Evolutionary conservation across 345 rosid genomes (phyloP).

Genomic region (Brassica carinata): DNA sequence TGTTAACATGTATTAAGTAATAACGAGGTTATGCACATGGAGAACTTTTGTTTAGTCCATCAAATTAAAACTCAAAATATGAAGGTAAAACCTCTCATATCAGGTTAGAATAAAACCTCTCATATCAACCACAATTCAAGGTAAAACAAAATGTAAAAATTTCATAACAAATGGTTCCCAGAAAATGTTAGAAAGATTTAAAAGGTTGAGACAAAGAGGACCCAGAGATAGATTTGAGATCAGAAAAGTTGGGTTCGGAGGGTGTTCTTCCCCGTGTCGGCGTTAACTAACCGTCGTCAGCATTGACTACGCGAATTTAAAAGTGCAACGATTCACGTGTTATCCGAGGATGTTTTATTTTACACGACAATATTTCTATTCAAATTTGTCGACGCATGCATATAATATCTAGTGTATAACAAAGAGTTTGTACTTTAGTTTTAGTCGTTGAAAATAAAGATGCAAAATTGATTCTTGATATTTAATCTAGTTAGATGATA

Average conservation of each 20-base stretch:
- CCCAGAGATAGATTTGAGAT: conserved; percentile 20
- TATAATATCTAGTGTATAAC: not conserved
- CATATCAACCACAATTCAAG: not conserved
- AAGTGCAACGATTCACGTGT: conserved; percentile 32
- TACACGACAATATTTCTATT: conserved; percentile 21
- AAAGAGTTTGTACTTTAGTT: not conserved
- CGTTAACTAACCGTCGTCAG: conserved; percentile 32
- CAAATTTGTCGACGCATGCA: conserved; percentile 29
- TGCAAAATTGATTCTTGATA: not conserved
- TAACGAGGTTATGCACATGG: not conserved
- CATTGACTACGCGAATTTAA: conserved; percentile 29
- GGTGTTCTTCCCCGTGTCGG: conserved; percentile 31
- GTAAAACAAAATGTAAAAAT: not conserved
- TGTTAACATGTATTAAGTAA: no score
- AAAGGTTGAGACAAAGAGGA: conserved; percentile 12
- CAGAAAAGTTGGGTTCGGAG: conserved; percentile 17
- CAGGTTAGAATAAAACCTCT: not conserved
- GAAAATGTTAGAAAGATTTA: not conserved
- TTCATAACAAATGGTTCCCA: not conserved
- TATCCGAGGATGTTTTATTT: conserved; percentile 32
- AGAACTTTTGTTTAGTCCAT: not conserved
- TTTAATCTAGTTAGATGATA: no score
- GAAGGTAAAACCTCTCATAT: not conserved
- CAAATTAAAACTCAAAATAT: not conserved
- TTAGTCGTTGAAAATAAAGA: not conserved